Evolutionary conservation across 192 early-diverging fungal species (phyloP).

Genomic region (Allomyces arbusculus): DNA sequence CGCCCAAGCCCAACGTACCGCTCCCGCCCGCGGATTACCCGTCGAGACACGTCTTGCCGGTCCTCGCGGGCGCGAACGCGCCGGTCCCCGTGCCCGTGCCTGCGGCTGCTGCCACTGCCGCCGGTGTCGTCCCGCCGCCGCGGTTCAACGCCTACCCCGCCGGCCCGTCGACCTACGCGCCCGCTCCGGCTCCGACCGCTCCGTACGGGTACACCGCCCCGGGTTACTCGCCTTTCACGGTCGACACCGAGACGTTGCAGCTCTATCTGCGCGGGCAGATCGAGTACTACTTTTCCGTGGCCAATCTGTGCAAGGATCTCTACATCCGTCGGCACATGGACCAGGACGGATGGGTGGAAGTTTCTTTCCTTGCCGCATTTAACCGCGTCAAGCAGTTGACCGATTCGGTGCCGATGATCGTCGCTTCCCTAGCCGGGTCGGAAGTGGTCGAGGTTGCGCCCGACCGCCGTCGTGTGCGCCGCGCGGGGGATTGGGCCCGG

Average conservation of each 20-base stretch:
- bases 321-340: conserved; percentile 90
- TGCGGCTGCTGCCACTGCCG: conserved; percentile 9
- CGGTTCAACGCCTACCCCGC: too few relatives aligned
- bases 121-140: neutral
- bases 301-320: conserved; percentile 90
- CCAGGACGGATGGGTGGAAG: conserved; percentile 55
- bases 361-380: conserved; percentile 62
- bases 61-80: neutral
- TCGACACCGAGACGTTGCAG: conserved; percentile 17
- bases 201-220: conserved; percentile 9
- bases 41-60: too few relatives aligned
- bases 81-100: conserved; percentile 6
- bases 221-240: conserved; percentile 13
- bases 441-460: conserved; percentile 11
- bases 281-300: conserved; percentile 93
- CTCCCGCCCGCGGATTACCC: too few relatives aligned
- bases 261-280: conserved; percentile 24
- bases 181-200: too few relatives aligned
- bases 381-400: conserved; percentile 66
- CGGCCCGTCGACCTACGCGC: too few relatives aligned
- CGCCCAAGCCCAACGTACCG: neutral
- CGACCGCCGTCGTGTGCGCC: conserved; percentile 7
- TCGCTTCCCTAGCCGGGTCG: conserved; percentile 26
- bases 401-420: conserved; percentile 39
- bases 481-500: conserved; percentile 12